Conservation (phyloP, 768 basidiomycete species). For the Pilatotrama ljubarskyi region DNA sequence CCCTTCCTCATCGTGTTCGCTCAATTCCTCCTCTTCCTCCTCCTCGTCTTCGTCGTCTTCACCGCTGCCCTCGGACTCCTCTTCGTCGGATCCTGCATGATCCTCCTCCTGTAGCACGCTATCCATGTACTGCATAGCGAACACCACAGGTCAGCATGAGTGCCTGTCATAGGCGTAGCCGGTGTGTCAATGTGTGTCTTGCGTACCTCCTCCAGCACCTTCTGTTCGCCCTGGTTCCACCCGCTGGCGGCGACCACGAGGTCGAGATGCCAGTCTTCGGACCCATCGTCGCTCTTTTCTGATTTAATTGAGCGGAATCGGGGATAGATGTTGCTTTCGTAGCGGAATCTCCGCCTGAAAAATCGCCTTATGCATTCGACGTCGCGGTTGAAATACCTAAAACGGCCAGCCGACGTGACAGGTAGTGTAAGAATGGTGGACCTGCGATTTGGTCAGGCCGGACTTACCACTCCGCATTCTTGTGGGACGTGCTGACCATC, state of each 20-base stretch:
- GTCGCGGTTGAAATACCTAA: slow-evolving; percentile 98
- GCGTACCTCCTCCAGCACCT: slow-evolving; percentile 78
- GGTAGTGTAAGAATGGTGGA: no score
- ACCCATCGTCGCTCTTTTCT: slow-evolving; percentile 35
- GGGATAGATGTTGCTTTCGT: slow-evolving; percentile 89
- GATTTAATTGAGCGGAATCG: slow-evolving; percentile 69
- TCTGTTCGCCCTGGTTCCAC: slow-evolving; percentile 82
- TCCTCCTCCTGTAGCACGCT: slow-evolving; percentile 31
- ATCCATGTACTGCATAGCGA: slow-evolving; percentile 62
- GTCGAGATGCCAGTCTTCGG: slow-evolving; percentile 72
- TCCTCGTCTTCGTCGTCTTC: slow-evolving; percentile 40
- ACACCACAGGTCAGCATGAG: slow-evolving; percentile 20
- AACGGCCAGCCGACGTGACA: not conserved
- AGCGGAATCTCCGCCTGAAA: slow-evolving; percentile 88
- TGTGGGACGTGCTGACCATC: slow-evolving; percentile 97
- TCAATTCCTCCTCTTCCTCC: slow-evolving; percentile 26
- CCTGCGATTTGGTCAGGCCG: not conserved
- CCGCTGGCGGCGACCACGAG: slow-evolving; percentile 94
- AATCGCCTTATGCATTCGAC: slow-evolving; percentile 95
- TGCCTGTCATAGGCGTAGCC: slow-evolving; percentile 22
- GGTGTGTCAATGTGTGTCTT: slow-evolving; percentile 13
- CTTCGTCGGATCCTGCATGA: slow-evolving; percentile 35
- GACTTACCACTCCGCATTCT: slow-evolving; percentile 91
- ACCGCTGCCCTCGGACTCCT: slow-evolving; percentile 40
- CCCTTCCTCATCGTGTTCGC: slow-evolving; percentile 34